Evolutionary conservation across 1,139 yeast genomes (phyloP), one percentile per base, ranked within the genome.

Genomic region (Yamadazyma atmosphaerica): DNA sequence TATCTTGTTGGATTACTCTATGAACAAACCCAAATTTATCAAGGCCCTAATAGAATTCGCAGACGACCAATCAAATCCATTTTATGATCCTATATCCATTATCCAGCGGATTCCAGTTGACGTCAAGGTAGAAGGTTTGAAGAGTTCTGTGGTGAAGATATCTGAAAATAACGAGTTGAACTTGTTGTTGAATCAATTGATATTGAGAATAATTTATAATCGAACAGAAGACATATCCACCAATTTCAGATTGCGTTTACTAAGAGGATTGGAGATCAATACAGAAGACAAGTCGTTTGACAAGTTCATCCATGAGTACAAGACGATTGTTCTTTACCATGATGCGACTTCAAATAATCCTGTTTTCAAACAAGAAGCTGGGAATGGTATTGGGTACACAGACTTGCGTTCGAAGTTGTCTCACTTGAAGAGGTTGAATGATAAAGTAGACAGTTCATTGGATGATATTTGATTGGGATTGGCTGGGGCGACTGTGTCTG

Each of bases 21-120:
- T 83, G 65, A 72, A 74, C 32, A 81, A 81, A 49, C 94, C 96
- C 0, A 68, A 70, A 12, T 89, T 87, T 55, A 83, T 90, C 39
- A 78, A 79, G 45, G 85, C 86, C 2, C 68, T 92, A 36, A 73
- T 92, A 40, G 83, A 85, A 45, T 72, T 79, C 39, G 81, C 86
- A 1, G 86, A 85, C 45, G 83, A 80, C 31, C 68, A 66, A 34
- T 60, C 72, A 3, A 61, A 58, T 42, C 57, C 62, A 21, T 71
- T 55, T 40, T 81, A 88, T 41, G 85, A 85, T 49, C 89, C 95
- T 0, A 72, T 83, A 9, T 74, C 77, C 1, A 81, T 90, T 11
- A 66, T 90, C 29, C 69, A 76, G 42, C 68, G 80, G 28, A 82
- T 90, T 47, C 87, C 94, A 0, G 63, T 65, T 4, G 68, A 77